Evolutionary conservation across 106 monocot species (phyloP).

Genomic region (Amphibolis antarctica): DNA sequence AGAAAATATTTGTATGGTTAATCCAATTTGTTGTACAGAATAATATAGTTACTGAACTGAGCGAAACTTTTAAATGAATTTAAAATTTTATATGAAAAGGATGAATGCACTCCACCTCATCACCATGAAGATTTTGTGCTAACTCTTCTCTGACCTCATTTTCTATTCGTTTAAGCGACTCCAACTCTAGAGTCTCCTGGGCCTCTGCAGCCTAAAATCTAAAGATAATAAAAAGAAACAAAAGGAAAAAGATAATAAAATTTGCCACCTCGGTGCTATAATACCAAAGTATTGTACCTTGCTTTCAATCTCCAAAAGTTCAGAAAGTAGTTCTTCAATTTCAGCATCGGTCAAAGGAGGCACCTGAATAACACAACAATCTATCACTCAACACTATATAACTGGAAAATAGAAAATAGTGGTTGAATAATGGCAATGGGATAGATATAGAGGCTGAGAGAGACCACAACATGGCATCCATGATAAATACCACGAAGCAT

Average conservation of each 20-base stretch:
- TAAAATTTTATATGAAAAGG: slow-evolving; percentile 1
- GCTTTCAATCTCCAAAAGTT: slow-evolving; percentile 83
- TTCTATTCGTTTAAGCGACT: slow-evolving; percentile 70
- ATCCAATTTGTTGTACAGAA: neutral
- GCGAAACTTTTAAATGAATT: neutral
- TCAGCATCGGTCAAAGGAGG: slow-evolving; percentile 59
- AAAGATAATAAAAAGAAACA: slow-evolving; percentile 21
- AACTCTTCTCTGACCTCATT: slow-evolving; percentile 75
- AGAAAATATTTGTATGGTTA: slow-evolving; percentile 5
- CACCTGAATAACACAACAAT: slow-evolving; percentile 26
- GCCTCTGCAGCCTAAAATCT: slow-evolving; percentile 85
- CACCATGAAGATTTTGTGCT: slow-evolving; percentile 55
- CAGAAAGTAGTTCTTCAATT: slow-evolving; percentile 71
- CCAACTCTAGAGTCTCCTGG: slow-evolving; percentile 85
- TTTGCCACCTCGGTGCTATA: neutral
- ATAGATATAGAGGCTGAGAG: too few relatives aligned
- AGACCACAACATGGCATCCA: too few relatives aligned
- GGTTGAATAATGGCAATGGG: too few relatives aligned
- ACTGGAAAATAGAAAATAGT: too few relatives aligned
- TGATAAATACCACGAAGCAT: too few relatives aligned
- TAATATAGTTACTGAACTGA: neutral
- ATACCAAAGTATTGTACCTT: slow-evolving; percentile 43
- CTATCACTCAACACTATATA: too few relatives aligned
- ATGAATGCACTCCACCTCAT: slow-evolving; percentile 36
- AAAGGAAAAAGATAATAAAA: slow-evolving; percentile 3